Base-by-base conservation (phyloP, 768 basidiomycete genomes). In the Lactarius sanguifluus region DNA sequence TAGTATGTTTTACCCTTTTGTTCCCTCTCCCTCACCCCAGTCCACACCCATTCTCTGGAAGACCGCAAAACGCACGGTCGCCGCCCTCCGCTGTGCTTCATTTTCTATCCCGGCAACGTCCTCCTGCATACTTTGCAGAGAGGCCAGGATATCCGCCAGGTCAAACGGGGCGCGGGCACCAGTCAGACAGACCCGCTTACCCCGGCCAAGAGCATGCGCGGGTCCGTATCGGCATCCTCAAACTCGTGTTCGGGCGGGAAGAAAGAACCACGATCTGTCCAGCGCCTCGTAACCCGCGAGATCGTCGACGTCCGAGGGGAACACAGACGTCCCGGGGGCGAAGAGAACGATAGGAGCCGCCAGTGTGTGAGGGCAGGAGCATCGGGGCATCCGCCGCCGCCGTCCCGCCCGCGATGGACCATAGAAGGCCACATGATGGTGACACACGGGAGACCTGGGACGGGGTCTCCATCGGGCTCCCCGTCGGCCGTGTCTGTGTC, bases 371-470 rank as follows among this genome's bases (percentile, higher is more conserved):
- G 9, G 74, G 74, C 2, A 64, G 59, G 13, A 74, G 71, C 61
- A 56, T 25, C 56, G 70, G 68, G 0, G 38, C 71, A 72, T 23
- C 69, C 64, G 38, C 71, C 72, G 23, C 70, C 64, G 32, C 62
- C 50, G 54, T 71, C 55, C n/a, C 72, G 72, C 38, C 73, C 75
- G 25, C 82, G 25, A 23, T 13, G 78, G 56, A 83, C 76, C 84
- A 94, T 87, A 0, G 88, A 89, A 4, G 92, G 88, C 92, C 92
- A 94, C 88, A 94, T 92, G 71, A 94, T 86, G 0, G 90, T 71
- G 9, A 92, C 85, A 28, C 92, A 85, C 36, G 85, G 83, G 40
- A 92, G 81, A 15, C 83, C 83, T 18, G 73, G 75, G 18, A 76
- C 67, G 9, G 65, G 72, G 20, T 65, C 62, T 1, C 23, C 59